Evolutionary conservation across 192 early-diverging fungal genomes (phyloP).

Genomic region (Linderina pennispora): DNA sequence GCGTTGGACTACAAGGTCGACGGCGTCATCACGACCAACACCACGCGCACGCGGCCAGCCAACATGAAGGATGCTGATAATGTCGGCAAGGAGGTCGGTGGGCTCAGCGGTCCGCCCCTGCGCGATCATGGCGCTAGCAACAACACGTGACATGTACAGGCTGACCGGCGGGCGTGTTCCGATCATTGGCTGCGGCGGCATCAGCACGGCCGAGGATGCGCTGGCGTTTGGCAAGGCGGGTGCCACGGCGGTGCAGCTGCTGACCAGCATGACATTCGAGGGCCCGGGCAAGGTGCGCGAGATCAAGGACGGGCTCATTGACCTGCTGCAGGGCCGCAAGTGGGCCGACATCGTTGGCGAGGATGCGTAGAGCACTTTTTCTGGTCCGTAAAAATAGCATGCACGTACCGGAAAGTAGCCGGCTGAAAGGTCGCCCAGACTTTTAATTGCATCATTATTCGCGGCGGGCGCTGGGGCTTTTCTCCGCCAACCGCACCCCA

Average conservation of each 20-base stretch:
- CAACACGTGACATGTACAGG: constrained; percentile 67
- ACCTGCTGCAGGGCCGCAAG: constrained; percentile 61
- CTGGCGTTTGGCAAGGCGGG: constrained; percentile 77
- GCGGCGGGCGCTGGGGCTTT: too few species aligned
- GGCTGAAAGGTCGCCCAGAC: too few species aligned
- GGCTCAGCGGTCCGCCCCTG: constrained; percentile 76
- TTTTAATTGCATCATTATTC: too few species aligned
- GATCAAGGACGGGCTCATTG: constrained; percentile 71
- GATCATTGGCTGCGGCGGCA: constrained; percentile 87
- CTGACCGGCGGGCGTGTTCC: constrained; percentile 70
- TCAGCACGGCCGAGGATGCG: constrained; percentile 68
- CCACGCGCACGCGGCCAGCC: constrained; percentile 68
- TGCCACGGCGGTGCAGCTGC: constrained; percentile 76
- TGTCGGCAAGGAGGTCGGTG: constrained; percentile 59
- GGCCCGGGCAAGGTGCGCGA: constrained; percentile 74
- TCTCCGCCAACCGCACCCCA: too few species aligned
- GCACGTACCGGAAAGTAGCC: too few species aligned
- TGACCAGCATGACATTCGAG: constrained; percentile 67
- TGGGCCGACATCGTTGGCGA: constrained; percentile 58
- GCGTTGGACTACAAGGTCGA: constrained; percentile 66
- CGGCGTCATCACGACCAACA: constrained; percentile 87
- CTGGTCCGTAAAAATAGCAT: too few species aligned
- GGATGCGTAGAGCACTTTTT: constrained; percentile 12
- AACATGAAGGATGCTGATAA: constrained; percentile 42
- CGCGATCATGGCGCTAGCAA: constrained; percentile 63